Conservation (phyloP, 768 basidiomycete species). For the Fistulinella prunicolor region DNA sequence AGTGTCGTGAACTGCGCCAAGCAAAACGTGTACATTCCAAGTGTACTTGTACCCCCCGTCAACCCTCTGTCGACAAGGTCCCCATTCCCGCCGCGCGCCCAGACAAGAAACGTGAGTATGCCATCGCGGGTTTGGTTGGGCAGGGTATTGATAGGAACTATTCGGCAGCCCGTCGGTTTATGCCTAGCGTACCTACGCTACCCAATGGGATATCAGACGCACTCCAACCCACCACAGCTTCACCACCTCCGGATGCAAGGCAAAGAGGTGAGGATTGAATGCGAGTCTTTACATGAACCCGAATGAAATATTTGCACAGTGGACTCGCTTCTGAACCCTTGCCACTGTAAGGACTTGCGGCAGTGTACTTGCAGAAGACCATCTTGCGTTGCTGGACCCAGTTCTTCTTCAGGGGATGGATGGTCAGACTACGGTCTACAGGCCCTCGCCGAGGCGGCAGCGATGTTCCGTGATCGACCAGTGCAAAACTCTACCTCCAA, state of each 20-base stretch:
- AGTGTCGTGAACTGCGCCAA: slow-evolving; percentile 79
- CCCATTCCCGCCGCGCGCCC: slow-evolving; percentile 33
- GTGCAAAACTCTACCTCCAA: slow-evolving; percentile 4
- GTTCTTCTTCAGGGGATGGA: slow-evolving; percentile 2
- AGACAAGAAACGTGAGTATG: slow-evolving; percentile 32
- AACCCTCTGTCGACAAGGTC: slow-evolving; percentile 27
- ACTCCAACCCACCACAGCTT: slow-evolving; percentile 26
- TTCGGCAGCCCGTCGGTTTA: slow-evolving; percentile 59
- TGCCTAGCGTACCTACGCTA: slow-evolving; percentile 66
- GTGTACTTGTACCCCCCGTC: slow-evolving; percentile 61
- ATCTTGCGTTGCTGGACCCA: slow-evolving; percentile 2
- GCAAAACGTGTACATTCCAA: slow-evolving; percentile 80
- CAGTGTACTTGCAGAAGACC: slow-evolving; percentile 47
- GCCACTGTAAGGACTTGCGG: slow-evolving; percentile 54
- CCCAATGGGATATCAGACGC: slow-evolving; percentile 73
- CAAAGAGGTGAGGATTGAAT: slow-evolving; percentile 43
- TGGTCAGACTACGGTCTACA: slow-evolving; percentile 24
- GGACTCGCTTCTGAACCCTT: slow-evolving; percentile 61
- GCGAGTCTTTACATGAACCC: neutral
- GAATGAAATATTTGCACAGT: slow-evolving; percentile 37
- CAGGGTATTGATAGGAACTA: slow-evolving; percentile 17
- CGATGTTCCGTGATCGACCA: slow-evolving; percentile 16
- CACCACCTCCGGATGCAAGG: slow-evolving; percentile 40
- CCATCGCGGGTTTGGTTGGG: neutral
- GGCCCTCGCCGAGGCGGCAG: slow-evolving; percentile 39